Evolutionary conservation across 176 grass and related monocot genomes (phyloP).

Genomic region (Oryza australiensis): DNA sequence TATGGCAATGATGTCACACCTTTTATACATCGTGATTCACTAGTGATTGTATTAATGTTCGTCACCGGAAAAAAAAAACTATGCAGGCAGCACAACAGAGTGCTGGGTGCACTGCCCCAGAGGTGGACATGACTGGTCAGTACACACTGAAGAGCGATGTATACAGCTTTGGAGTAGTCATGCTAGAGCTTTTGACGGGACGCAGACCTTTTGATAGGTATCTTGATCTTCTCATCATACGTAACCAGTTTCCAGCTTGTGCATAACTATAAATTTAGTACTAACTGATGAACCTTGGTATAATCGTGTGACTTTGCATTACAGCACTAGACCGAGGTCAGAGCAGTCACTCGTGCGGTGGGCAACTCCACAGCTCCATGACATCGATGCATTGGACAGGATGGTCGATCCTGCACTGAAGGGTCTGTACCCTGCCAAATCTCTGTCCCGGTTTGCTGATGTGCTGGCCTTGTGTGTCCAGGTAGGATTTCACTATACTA

Average conservation of each 20-base stretch:
- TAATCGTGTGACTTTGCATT: neutral
- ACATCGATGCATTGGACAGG: constrained; percentile 74
- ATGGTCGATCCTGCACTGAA: constrained; percentile 83
- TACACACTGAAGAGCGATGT: constrained; percentile 95
- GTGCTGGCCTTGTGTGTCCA: constrained; percentile 72
- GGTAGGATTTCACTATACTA: constrained; percentile 35
- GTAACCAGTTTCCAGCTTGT: neutral
- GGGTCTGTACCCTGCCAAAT: constrained; percentile 76
- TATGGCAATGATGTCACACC: neutral
- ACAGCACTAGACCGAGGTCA: constrained; percentile 52
- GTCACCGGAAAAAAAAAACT: constrained; percentile 23
- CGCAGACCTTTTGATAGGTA: constrained; percentile 86
- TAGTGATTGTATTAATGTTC: neutral
- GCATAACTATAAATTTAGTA: neutral
- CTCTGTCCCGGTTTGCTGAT: constrained; percentile 73
- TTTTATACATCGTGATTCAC: constrained; percentile 15
- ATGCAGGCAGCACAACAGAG: constrained; percentile 68
- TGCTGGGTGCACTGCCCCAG: constrained; percentile 71
- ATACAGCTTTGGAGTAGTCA: constrained; percentile 92
- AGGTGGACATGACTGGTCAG: constrained; percentile 82
- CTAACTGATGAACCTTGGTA: constrained; percentile 5
- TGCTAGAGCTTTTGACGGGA: constrained; percentile 96
- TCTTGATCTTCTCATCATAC: neutral
- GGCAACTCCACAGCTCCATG: constrained; percentile 72
- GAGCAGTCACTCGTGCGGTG: constrained; percentile 74